Percentiles rank a stretch among this genome's conserved stretches.
Evolutionary conservation across 306 rosid genomes (phyloP).

Genomic region (Hippophae tibetana): DNA sequence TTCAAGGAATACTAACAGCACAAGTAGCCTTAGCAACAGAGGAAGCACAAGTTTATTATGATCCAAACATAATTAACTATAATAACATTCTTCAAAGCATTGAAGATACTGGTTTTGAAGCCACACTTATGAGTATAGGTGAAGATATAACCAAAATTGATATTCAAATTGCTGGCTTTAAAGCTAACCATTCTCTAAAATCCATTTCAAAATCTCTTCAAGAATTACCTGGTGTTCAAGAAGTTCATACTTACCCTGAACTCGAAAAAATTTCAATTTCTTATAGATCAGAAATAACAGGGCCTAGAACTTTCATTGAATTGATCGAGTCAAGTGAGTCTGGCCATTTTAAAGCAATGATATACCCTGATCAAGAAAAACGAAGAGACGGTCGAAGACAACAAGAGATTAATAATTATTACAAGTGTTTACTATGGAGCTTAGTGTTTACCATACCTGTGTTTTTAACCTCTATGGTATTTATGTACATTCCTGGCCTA

Average conservation of each 20-base stretch:
- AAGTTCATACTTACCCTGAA: constrained; percentile 12
- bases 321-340: constrained; percentile 55
- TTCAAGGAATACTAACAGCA: constrained; percentile 47
- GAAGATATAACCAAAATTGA: constrained; percentile 60
- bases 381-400: constrained; percentile 36
- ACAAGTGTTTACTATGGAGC: constrained; percentile 50
- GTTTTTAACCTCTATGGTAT: constrained; percentile 71
- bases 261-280: constrained; percentile 44
- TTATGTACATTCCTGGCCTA: constrained; percentile 58
- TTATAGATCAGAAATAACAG: constrained; percentile 48
- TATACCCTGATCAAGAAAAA: constrained; percentile 34
- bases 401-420: constrained; percentile 44
- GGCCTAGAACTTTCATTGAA: constrained; percentile 71
- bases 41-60: constrained; percentile 71
- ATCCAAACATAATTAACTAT: constrained; percentile 37
- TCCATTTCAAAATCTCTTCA: constrained; percentile 37
- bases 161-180: constrained; percentile 43
- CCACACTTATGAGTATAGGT: constrained; percentile 45
- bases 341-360: constrained; percentile 44
- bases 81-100: constrained; percentile 35
- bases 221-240: constrained; percentile 49
- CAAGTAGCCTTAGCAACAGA: constrained; percentile 67
- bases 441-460: constrained; percentile 54
- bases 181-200: constrained; percentile 18
- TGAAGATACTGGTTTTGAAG: constrained; percentile 53